Evolutionary conservation across 495 filamentous ascomycete species (phyloP), one percentile per base, ranked within the genome.

Genomic region (Platismatia glauca): DNA sequence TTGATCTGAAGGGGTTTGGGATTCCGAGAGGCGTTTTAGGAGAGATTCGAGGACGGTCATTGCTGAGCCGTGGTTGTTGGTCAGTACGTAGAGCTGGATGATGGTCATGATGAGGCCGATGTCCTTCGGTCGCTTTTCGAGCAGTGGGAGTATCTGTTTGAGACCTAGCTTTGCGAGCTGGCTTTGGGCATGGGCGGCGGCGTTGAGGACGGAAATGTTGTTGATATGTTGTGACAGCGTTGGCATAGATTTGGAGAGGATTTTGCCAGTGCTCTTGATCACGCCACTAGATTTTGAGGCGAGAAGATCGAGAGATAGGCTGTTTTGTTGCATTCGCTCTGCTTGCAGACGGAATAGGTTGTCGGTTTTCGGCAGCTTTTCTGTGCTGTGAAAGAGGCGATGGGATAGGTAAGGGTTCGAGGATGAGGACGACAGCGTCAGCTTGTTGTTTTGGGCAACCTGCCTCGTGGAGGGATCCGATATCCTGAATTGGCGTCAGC

Each of bases 101-200:
- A 90, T 83, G 16, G 89, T 93, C 46, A 97, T 77, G 12, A 90
- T 77, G 4, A 97, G 78, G 11, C 94, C 95, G 35, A 97, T 75
- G 69, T 99, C 92, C 63, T 83, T 84, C 0, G 91, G 90, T 29
- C 88, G 79, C 59, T 83, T 83, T 64, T 89, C 86, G 13, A 95
- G 77, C n/a, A 93, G 70, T 0, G 88, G 82, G 2, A 90, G 74
- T 24, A 96, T 82, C 39, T 83, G 72, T 67, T 87, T 89, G n/a
- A 96, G 73, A 20, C 84, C 86, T 22, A 86, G 78, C 58, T 86
- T 84, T 48, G 84, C 86, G 8, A 80, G 82, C 67, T 82, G 72
- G 53, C 83, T 82, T 58, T 83, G 79, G 6, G 86, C 81, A 59
- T 85, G 79, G 24, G 89, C 92, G 29, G 92, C 91, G 16, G 94